A percentile compares a stretch with the other conserved stretches of the same genome.
Evolutionary conservation across 306 rosid genomes (phyloP).

Genomic region (Dicorynia guianensis): DNA sequence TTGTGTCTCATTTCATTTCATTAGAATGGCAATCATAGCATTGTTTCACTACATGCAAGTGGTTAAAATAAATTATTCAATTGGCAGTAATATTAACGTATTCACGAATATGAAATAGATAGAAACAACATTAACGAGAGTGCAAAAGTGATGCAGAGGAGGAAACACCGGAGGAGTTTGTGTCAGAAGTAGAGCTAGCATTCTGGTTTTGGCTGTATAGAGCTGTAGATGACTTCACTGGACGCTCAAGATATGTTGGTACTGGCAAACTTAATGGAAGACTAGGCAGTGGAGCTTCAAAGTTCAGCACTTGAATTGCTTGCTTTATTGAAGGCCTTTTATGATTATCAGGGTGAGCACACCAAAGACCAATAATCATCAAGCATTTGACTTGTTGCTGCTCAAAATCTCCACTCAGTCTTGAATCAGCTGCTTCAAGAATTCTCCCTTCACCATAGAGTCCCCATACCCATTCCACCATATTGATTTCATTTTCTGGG

Average conservation of each 20-base stretch:
- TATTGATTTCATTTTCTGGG: conserved; percentile 31
- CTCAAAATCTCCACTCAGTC: conserved; percentile 39
- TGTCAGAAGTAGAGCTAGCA: not conserved
- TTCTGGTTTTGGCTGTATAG: too few relatives aligned
- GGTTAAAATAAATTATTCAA: too few relatives aligned
- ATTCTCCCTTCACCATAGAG: conserved; percentile 47
- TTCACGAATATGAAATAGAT: too few relatives aligned
- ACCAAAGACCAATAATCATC: conserved; percentile 54
- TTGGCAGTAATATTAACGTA: too few relatives aligned
- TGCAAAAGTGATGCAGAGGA: conserved; percentile 36
- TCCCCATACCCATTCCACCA: conserved; percentile 56
- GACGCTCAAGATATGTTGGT: conserved; percentile 27
- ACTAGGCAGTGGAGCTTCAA: conserved; percentile 40
- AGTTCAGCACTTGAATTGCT: conserved; percentile 42
- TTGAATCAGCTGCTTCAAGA: conserved; percentile 40
- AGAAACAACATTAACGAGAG: not conserved
- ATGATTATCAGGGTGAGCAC: conserved; percentile 47
- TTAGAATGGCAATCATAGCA: too few relatives aligned
- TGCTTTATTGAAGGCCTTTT: conserved; percentile 48
- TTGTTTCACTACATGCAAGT: too few relatives aligned
- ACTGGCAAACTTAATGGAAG: conserved; percentile 41
- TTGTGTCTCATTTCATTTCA: too few relatives aligned
- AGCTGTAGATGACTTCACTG: too few relatives aligned
- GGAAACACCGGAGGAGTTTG: conserved; percentile 37
- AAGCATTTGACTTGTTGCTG: conserved; percentile 35